Base-by-base conservation (phyloP, 1,284 basidiomycete genomes). In the Rhodotorula sp. region DNA sequence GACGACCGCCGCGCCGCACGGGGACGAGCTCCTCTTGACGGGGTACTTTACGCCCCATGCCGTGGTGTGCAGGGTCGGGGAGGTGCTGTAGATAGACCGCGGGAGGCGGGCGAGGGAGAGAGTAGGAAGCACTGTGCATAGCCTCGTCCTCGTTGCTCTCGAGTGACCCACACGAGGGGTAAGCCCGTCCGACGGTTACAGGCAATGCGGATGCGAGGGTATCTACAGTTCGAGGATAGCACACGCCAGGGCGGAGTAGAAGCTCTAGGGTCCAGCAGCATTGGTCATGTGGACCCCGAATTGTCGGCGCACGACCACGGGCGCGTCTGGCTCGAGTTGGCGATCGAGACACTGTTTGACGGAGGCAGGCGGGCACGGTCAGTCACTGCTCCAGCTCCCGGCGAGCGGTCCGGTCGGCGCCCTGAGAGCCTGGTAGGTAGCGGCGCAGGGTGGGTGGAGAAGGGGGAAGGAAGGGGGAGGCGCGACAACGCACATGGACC, bases 21-120 rank as follows among this genome's bases (percentile, higher is more conserved):
- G 61, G n/a, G 64, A 70, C 51, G 69, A 77, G 61, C 66, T 78
- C 19, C 66, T 77, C 54, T 37, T 77, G 9, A 77, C 77, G 10
- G 77, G 77, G 56, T 55, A 48, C 65, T 61, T 67, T 27, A 46
- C 65, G 34, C 53, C 60, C 39, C 41, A 60, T 8, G 65, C 50
- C 12, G 59, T 61, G 17, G 59, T 67, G 25, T 67, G 65, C 58
- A 36, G 25, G 36, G 10, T 58, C 19, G 29, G 50, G 19, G n/a
- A 62, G 46, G 27, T 32, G 60, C 48, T 58, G 39, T 58, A 58
- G 37, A 32, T 21, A 51, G 7, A 27, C n/a, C n/a, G n/a, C n/a
- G n/a, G n/a, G n/a, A n/a, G n/a, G n/a, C n/a, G n/a, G n/a, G n/a
- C n/a, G n/a, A n/a, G n/a, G n/a, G n/a, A n/a, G n/a, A n/a, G 46